Base-by-base conservation (phyloP, 805 yeast species). In the Barnettozyma wickerhamii region DNA sequence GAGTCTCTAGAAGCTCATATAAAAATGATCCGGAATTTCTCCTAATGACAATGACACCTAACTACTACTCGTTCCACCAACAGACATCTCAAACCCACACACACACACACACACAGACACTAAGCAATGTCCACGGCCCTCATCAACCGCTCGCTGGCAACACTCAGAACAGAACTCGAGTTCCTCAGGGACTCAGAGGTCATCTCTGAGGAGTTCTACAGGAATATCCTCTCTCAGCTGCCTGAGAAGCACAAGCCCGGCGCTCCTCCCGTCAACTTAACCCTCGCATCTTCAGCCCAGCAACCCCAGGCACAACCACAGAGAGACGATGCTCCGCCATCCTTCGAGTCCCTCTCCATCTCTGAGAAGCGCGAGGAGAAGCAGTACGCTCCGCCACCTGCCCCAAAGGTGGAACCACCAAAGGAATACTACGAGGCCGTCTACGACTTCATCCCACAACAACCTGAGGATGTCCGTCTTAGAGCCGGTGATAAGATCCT, bases 101-200 rank as follows among this genome's bases (percentile, higher is more conserved):
- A n/a, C n/a, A n/a, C n/a, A n/a, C n/a, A n/a, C n/a, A n/a, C n/a
- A n/a, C n/a, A n/a, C n/a, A n/a, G 17, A 9, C 10, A 15, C 6
- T 7, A 18, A 7, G 10, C 1, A 14, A 68, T 68, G 72, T 65
- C 71, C 2, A 53, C 78, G 14, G 81, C 91, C 1, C 66, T 75
- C 37, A 76, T 85, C 46, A 86, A 86, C 66, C 79, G 95, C 51
- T 84, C 95, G 4, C 66, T 88, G 47, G 76, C 89, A 2, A 82
- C 83, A 6, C 66, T 88, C 65, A 80, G 64, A 77, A 85, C 62
- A 56, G 95, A 89, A 58, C 73, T 89, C 32, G 95, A 87, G 60
- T 88, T 86, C 56, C 67, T 89, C 23, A 66, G 63, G 32, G 95
- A 86, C 49, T 80, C 90, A 1, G 78, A 78, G 36, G 93, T 86